Conservation (phyloP, 805 yeast species). For the Saturnispora dispora region DNA sequence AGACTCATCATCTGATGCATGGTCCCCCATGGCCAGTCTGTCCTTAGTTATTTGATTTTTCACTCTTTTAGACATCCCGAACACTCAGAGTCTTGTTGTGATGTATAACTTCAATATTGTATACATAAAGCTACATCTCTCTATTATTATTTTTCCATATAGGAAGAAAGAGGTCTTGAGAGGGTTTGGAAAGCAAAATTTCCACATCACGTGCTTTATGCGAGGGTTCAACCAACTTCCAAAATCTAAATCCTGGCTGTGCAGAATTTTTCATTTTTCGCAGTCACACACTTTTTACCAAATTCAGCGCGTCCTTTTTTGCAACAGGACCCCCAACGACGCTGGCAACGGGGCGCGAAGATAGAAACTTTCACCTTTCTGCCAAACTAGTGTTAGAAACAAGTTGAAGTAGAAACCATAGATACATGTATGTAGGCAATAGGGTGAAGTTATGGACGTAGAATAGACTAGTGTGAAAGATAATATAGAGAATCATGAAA, state of each 20-base stretch:
- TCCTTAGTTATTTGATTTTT: slow-evolving; percentile 48
- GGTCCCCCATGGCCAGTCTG: slow-evolving; percentile 6
- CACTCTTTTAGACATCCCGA: slow-evolving; percentile 42
- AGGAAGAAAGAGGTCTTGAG: neutral
- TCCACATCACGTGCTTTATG: slow-evolving; percentile 2
- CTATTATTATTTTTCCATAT: neutral
- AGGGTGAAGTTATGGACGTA: neutral
- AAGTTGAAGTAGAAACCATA: neutral
- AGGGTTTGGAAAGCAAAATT: neutral
- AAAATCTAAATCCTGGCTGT: neutral
- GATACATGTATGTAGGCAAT: neutral
- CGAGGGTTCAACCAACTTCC: neutral
- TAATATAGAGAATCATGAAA: too few relatives aligned
- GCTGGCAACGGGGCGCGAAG: neutral
- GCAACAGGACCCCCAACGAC: neutral
- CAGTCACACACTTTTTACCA: neutral
- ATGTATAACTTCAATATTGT: neutral
- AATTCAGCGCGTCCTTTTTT: neutral
- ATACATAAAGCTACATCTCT: neutral
- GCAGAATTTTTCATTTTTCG: neutral
- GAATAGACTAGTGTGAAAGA: too few relatives aligned
- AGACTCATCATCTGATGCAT: slow-evolving; percentile 31
- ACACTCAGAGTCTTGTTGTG: neutral
- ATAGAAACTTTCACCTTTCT: neutral
- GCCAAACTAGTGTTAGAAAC: neutral